These are phyloP conservation scores for Trametopsis cervina DNA, from an alignment of 768 basidiomycete species.

Conservation along the genomic window DNA sequence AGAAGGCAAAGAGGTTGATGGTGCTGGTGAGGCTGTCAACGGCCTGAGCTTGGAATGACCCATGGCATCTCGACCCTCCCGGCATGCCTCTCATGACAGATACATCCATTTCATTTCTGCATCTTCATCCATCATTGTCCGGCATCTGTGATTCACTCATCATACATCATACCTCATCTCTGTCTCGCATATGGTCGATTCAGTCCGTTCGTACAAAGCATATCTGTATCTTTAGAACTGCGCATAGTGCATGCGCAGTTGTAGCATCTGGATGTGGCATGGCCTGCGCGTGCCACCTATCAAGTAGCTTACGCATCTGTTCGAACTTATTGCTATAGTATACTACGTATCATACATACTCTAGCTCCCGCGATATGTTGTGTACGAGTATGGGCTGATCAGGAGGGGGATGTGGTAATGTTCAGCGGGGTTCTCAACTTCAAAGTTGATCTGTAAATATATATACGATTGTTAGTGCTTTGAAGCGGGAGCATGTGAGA, in stretches of 20 bases:
- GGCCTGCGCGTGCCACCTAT: too few relatives aligned
- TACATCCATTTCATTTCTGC: background rate
- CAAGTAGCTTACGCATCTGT: too few relatives aligned
- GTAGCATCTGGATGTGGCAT: background rate
- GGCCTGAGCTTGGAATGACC: constrained; percentile 40
- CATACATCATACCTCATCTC: background rate
- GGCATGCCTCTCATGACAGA: too few relatives aligned
- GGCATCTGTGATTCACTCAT: too few relatives aligned
- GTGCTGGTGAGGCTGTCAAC: constrained; percentile 72
- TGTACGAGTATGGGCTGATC: constrained; percentile 86
- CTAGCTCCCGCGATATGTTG: constrained; percentile 89
- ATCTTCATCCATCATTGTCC: background rate
- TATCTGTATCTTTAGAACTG: background rate
- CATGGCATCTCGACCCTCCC: background rate
- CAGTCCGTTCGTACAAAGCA: background rate
- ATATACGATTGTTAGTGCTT: constrained; percentile 1
- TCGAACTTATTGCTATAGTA: background rate
- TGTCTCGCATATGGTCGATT: background rate
- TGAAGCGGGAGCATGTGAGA: background rate
- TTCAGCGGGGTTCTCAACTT: constrained; percentile 61
- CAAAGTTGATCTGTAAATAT: constrained; percentile 60
- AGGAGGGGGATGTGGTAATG: constrained; percentile 92
- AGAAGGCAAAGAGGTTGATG: constrained; percentile 59
- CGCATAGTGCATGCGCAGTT: background rate
- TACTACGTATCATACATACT: background rate